Percentiles rank a stretch among this genome's conserved stretches.
phyloP scores from a whole-genome alignment of 768 basidiomycete species.

The Mycena chlorophos region DNA sequence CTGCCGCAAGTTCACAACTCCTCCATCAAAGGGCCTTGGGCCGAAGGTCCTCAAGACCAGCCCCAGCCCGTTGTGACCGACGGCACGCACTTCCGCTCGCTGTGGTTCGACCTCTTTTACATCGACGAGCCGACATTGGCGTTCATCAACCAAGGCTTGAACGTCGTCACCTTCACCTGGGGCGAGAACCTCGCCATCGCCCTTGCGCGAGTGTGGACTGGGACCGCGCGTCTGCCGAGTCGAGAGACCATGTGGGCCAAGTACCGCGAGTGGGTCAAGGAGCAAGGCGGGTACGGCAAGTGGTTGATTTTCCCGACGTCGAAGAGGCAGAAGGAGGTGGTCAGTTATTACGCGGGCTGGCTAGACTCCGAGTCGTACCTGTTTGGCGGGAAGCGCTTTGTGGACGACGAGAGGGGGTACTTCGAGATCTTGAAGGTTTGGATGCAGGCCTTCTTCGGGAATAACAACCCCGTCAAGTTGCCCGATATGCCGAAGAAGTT shows the following conservation, averaged over 20 bases:
- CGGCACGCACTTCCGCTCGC: constrained; percentile 27
- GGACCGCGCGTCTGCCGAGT: constrained; percentile 20
- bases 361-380: constrained; percentile 18
- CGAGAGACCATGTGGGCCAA: constrained; percentile 18
- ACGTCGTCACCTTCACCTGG: constrained; percentile 11
- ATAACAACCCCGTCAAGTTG: neutral
- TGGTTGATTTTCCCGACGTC: constrained; percentile 6
- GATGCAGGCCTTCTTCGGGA: neutral
- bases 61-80: constrained; percentile 26
- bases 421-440: neutral
- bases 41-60: constrained; percentile 13
- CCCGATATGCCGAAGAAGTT: neutral
- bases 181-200: constrained; percentile 21
- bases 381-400: constrained; percentile 16
- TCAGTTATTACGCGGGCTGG: constrained; percentile 18
- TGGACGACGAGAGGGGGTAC: too few species aligned
- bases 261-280: constrained; percentile 14
- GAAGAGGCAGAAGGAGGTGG: neutral
- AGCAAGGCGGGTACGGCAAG: constrained; percentile 20
- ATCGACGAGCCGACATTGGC: constrained; percentile 34
- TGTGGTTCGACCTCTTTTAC: constrained; percentile 32
- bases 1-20: constrained; percentile 31
- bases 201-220: constrained; percentile 21
- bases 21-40: constrained; percentile 8
- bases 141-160: constrained; percentile 24